phyloP scores from a whole-genome alignment of 164 flowering plant species.

The Vitis riparia region DNA sequence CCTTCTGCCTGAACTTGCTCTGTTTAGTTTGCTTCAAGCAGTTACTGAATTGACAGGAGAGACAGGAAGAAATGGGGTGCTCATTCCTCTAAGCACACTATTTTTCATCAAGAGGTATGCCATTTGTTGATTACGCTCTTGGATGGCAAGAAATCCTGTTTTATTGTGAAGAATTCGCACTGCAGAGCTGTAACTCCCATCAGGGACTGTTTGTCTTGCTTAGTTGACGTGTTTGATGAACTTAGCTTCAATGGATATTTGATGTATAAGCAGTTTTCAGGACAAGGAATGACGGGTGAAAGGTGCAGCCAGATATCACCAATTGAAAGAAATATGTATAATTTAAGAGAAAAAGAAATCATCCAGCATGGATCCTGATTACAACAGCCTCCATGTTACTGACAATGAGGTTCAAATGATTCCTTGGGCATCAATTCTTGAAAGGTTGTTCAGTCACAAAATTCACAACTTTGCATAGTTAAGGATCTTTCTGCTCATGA shows the following conservation, averaged over 20 bases:
- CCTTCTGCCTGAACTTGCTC: conserved; percentile 19
- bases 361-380: background rate
- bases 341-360: conserved; percentile 11
- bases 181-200: background rate
- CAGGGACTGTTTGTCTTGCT: background rate
- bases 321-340: conserved; percentile 16
- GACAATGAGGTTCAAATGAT: too few species aligned
- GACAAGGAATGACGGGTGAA: conserved; percentile 2
- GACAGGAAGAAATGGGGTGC: background rate
- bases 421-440: too few species aligned
- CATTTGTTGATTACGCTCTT: background rate
- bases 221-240: background rate
- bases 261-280: background rate
- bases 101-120: conserved; percentile 13
- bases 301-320: background rate
- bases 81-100: conserved; percentile 16
- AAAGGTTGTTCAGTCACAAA: too few species aligned
- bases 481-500: too few species aligned
- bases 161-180: background rate
- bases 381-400: too few species aligned
- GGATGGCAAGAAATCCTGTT: background rate
- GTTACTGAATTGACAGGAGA: conserved; percentile 3
- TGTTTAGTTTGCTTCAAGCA: conserved; percentile 23
- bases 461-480: too few species aligned
- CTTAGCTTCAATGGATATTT: background rate